Conservation (phyloP, 495 filamentous ascomycete species). For the Aspergillus baeticus region DNA sequence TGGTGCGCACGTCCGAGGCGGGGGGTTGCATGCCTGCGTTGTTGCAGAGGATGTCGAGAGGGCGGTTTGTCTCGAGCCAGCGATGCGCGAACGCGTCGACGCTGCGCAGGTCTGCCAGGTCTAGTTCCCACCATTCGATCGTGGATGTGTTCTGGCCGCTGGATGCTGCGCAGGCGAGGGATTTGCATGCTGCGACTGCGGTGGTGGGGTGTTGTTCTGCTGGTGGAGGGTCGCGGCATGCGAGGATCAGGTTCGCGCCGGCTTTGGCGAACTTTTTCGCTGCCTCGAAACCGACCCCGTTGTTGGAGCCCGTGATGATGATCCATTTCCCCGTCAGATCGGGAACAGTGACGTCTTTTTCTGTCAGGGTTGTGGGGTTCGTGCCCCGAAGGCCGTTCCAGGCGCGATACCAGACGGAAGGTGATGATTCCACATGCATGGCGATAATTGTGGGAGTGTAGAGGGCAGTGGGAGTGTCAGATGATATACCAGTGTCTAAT, state of each 20-base stretch:
- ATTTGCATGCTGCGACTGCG: conserved; percentile 19
- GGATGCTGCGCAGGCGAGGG: conserved; percentile 8
- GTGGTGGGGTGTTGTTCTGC: conserved; percentile 22
- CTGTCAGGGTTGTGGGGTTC: neutral
- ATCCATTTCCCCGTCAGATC: conserved; percentile 30
- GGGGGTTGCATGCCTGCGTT: conserved; percentile 21
- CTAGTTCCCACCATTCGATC: conserved; percentile 50
- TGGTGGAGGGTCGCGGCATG: conserved; percentile 25
- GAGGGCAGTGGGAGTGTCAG: no score
- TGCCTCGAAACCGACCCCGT: conserved; percentile 33
- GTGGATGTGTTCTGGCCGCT: conserved; percentile 24
- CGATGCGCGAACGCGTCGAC: conserved; percentile 41
- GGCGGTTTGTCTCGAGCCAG: conserved; percentile 12
- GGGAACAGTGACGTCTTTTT: neutral
- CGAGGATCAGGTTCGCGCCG: conserved; percentile 32
- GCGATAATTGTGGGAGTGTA: no score
- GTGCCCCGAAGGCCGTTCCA: neutral
- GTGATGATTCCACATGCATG: no score
- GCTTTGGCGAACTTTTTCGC: conserved; percentile 23
- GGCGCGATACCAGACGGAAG: neutral
- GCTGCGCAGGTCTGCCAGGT: conserved; percentile 46
- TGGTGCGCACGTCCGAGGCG: conserved; percentile 9
- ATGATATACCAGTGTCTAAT: no score
- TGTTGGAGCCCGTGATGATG: conserved; percentile 35
- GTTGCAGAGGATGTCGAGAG: conserved; percentile 27